phyloP scores from a whole-genome alignment of 768 basidiomycete species.

The Panaeolus papilionaceus region DNA sequence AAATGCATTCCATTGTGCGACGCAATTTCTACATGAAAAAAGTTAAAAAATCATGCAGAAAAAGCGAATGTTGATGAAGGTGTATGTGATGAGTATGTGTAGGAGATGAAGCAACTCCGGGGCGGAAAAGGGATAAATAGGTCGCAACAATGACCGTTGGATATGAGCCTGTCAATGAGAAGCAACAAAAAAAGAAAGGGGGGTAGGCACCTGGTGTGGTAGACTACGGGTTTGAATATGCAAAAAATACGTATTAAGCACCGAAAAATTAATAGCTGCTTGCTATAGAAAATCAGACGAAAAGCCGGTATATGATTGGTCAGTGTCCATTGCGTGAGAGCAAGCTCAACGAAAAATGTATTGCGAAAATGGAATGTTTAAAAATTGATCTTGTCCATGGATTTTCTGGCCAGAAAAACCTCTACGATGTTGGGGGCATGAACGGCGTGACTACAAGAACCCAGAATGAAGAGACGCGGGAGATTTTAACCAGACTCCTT shows the following conservation, averaged over 20 bases:
- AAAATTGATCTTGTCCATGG: slow-evolving; percentile 25
- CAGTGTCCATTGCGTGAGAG: slow-evolving; percentile 24
- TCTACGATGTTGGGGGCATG: slow-evolving; percentile 41
- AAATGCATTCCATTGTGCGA: slow-evolving; percentile 33
- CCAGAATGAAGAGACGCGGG: slow-evolving; percentile 14
- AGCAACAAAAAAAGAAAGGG: slow-evolving; percentile 21
- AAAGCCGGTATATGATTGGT: slow-evolving; percentile 38
- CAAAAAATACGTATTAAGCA: slow-evolving; percentile 48
- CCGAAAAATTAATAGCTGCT: slow-evolving; percentile 44
- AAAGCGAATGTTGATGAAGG: slow-evolving; percentile 21
- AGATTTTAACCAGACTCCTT: slow-evolving; percentile 20
- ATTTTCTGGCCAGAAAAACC: slow-evolving; percentile 29
- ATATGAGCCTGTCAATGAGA: slow-evolving; percentile 37
- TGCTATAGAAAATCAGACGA: slow-evolving; percentile 42
- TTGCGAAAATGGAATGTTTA: slow-evolving; percentile 18
- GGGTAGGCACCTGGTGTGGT: not conserved
- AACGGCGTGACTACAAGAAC: slow-evolving; percentile 36
- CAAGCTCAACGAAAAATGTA: slow-evolving; percentile 24
- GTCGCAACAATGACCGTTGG: slow-evolving; percentile 24
- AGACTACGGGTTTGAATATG: slow-evolving; percentile 29
- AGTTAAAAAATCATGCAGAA: slow-evolving; percentile 14
- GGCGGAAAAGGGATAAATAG: slow-evolving; percentile 27
- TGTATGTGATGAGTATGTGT: slow-evolving; percentile 22
- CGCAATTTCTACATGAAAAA: slow-evolving; percentile 14
- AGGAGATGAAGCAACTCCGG: slow-evolving; percentile 9